A percentile compares a stretch with the other conserved stretches of the same genome.
These are phyloP conservation scores for Myxozyma geophila DNA, from an alignment of 805 yeast genomes.

Conservation along the genomic window DNA sequence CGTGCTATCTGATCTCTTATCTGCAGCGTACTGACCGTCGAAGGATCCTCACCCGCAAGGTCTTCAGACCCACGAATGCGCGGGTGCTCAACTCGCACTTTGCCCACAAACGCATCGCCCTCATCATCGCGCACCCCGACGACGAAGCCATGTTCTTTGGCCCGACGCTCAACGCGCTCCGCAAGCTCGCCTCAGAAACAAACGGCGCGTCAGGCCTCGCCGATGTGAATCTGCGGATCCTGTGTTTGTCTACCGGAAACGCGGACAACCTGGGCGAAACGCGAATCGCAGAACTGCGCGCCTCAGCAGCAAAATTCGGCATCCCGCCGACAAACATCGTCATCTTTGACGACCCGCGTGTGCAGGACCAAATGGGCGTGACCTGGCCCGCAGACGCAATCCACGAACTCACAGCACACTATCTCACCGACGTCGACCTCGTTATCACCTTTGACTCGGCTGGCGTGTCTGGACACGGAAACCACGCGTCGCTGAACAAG, in stretches of 20 bases:
- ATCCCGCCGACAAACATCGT: conserved; percentile 48
- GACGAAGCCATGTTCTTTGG: conserved; percentile 98
- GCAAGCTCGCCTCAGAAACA: conserved; percentile 34
- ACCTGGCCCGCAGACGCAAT: conserved; percentile 64
- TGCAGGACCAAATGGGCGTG: conserved; percentile 69
- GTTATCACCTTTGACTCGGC: conserved; percentile 77
- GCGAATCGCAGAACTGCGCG: conserved; percentile 63
- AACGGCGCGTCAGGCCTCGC: conserved; percentile 4
- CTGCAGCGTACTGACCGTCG: no score
- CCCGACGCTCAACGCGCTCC: conserved; percentile 67
- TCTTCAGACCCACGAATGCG: conserved; percentile 19
- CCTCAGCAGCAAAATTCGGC: conserved; percentile 61
- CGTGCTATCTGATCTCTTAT: background rate
- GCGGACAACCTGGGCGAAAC: conserved; percentile 71
- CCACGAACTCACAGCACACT: conserved; percentile 46
- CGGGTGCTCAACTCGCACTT: conserved; percentile 17
- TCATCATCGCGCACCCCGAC: conserved; percentile 93
- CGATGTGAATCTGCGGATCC: conserved; percentile 19
- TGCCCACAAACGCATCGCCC: conserved; percentile 32
- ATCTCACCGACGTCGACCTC: conserved; percentile 43
- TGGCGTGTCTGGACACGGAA: conserved; percentile 89
- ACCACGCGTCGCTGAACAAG: conserved; percentile 68
- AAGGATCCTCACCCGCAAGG: conserved; percentile 13
- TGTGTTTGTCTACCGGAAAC: conserved; percentile 69
- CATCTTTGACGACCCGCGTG: conserved; percentile 56